Conservation (phyloP, 2,329 filamentous ascomycete species). For the Trichoderma pleuroti region DNA sequence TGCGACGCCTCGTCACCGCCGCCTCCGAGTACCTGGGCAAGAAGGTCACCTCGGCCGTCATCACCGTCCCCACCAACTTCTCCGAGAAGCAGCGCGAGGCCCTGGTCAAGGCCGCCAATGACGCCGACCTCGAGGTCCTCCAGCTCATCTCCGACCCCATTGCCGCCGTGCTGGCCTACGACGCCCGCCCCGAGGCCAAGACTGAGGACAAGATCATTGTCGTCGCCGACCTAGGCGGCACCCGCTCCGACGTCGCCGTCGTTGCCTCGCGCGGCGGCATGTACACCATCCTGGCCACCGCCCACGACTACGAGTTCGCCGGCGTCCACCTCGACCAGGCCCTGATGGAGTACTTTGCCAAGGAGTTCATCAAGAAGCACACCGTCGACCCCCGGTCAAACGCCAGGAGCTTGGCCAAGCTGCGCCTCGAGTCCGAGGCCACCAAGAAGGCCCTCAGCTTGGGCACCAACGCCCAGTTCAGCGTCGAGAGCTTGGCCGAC, state of each 20-base stretch:
- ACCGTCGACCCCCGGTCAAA: conserved; percentile 81
- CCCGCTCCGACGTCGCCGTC: conserved; percentile 85
- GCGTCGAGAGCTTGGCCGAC: conserved; percentile 83
- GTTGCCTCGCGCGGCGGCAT: conserved; percentile 89
- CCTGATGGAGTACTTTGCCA: conserved; percentile 92
- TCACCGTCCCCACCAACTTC: conserved; percentile 94
- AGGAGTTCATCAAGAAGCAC: conserved; percentile 99
- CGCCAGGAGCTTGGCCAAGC: conserved; percentile 78
- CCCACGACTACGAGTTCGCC: conserved; percentile 92
- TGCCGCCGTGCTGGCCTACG: conserved; percentile 84
- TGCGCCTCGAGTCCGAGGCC: conserved; percentile 85
- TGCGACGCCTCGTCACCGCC: conserved; percentile 75
- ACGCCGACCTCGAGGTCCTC: conserved; percentile 80
- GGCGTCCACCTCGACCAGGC: conserved; percentile 85
- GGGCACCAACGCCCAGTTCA: conserved; percentile 84
- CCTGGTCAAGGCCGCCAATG: conserved; percentile 71
- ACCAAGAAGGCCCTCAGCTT: conserved; percentile 90
- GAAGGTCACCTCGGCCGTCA: conserved; percentile 88
- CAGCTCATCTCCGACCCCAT: conserved; percentile 92
- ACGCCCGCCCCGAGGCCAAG: conserved; percentile 73
- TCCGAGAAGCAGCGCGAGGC: conserved; percentile 80
- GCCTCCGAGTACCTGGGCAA: conserved; percentile 92
- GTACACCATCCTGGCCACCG: conserved; percentile 90
- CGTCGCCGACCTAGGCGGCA: conserved; percentile 89
- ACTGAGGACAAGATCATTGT: conserved; percentile 83